phyloP scores from a whole-genome alignment of 495 filamentous ascomycete species.

The Aspergillus nidulans region DNA sequence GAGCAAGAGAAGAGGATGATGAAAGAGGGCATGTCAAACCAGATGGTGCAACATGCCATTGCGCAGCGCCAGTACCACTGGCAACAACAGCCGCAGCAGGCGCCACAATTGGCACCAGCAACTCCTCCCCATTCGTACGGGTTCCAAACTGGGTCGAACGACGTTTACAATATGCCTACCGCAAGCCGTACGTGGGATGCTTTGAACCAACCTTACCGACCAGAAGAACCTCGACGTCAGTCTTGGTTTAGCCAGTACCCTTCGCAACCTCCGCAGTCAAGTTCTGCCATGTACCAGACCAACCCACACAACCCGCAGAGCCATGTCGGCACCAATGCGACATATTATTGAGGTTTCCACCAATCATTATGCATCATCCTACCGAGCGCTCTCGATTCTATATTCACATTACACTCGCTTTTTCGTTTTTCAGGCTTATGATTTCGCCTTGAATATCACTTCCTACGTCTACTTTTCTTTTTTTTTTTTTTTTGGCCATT shows the following conservation, averaged over 20 bases:
- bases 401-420: neutral
- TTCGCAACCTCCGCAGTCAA: slow-evolving; percentile 17
- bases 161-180: slow-evolving; percentile 37
- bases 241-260: slow-evolving; percentile 39
- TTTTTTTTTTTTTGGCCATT: slow-evolving; percentile 5
- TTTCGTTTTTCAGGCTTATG: neutral
- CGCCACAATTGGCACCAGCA: slow-evolving; percentile 10
- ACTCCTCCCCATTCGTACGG: slow-evolving; percentile 13
- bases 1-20: slow-evolving; percentile 71
- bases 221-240: slow-evolving; percentile 35
- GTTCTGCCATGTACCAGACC: slow-evolving; percentile 24
- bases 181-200: slow-evolving; percentile 44
- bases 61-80: slow-evolving; percentile 63
- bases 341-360: slow-evolving; percentile 17
- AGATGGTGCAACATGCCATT: slow-evolving; percentile 77
- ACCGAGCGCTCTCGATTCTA: slow-evolving; percentile 2
- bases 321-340: slow-evolving; percentile 23
- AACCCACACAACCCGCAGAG: slow-evolving; percentile 25
- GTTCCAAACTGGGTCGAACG: slow-evolving; percentile 10
- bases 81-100: slow-evolving; percentile 28
- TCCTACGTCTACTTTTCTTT: neutral
- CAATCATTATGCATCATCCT: neutral
- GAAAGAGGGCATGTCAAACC: slow-evolving; percentile 63
- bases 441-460: slow-evolving; percentile 3
- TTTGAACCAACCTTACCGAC: slow-evolving; percentile 31